These are phyloP conservation scores for Arachnomyces sp. DNA, from an alignment of 2,329 filamentous ascomycete genomes.

Conservation along the genomic window DNA sequence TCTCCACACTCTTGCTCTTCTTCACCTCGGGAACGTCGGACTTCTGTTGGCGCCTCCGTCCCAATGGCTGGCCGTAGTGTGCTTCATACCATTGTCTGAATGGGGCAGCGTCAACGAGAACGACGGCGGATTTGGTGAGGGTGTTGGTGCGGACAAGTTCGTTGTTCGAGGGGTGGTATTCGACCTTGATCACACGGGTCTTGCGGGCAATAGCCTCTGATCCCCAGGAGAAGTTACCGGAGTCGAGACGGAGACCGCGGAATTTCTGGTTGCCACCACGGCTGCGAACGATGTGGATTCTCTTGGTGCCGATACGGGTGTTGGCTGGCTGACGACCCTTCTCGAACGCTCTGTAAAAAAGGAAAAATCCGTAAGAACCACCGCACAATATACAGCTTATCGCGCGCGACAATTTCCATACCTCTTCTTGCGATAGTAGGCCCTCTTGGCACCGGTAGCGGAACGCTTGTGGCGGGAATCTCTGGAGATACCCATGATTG, in stretches of 20 bases:
- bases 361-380: constrained; percentile 52
- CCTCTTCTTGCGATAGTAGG: constrained; percentile 68
- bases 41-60: constrained; percentile 87
- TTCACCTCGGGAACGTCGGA: constrained; percentile 50
- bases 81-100: constrained; percentile 99
- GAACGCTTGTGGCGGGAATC: constrained; percentile 99
- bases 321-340: constrained; percentile 98
- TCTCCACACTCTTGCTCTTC: constrained; percentile 93
- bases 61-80: constrained; percentile 88
- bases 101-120: constrained; percentile 96
- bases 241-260: constrained; percentile 96
- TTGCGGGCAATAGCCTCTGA: constrained; percentile 98
- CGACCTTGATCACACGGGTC: constrained; percentile 96
- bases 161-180: constrained; percentile 99
- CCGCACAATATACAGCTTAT: constrained; percentile 45
- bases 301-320: constrained; percentile 97
- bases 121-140: constrained; percentile 96
- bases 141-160: constrained; percentile 99
- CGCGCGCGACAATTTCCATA: constrained; percentile 51
- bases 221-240: constrained; percentile 99
- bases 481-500: constrained; percentile 99
- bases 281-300: constrained; percentile 92
- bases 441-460: constrained; percentile 95
- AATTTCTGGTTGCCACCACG: constrained; percentile 99
- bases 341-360: constrained; percentile 95